These are phyloP conservation scores for Termitomyces sp. DNA, from an alignment of 768 basidiomycete species.

Conservation along the genomic window DNA sequence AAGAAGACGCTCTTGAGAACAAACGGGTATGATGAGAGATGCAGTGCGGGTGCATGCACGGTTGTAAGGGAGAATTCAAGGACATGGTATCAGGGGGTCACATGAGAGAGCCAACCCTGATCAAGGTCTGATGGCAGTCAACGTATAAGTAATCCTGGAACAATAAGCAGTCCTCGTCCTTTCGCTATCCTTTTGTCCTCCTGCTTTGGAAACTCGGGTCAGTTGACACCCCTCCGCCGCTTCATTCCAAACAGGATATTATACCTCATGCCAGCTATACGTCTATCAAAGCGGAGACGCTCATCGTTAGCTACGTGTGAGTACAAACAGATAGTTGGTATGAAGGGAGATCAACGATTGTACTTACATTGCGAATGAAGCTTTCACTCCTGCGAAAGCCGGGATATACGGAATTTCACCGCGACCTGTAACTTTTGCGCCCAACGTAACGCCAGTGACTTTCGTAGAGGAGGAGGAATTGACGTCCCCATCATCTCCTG, in stretches of 20 bases:
- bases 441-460: slow-evolving; percentile 26
- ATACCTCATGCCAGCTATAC: slow-evolving; percentile 17
- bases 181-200: slow-evolving; percentile 18
- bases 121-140: neutral
- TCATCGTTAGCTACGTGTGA: slow-evolving; percentile 16
- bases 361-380: slow-evolving; percentile 10
- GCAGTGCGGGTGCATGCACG: neutral
- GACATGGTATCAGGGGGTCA: neutral
- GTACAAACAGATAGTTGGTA: neutral
- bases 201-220: slow-evolving; percentile 15
- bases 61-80: neutral
- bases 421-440: slow-evolving; percentile 57
- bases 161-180: neutral
- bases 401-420: slow-evolving; percentile 49
- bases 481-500: slow-evolving; percentile 22
- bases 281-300: slow-evolving; percentile 17
- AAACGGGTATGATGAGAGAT: neutral
- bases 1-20: neutral
- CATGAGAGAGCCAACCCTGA: neutral
- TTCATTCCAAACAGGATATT: slow-evolving; percentile 2
- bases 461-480: slow-evolving; percentile 28
- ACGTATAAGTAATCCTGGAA: slow-evolving; percentile 5
- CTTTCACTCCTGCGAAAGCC: slow-evolving; percentile 42
- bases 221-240: neutral
- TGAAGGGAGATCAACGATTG: neutral